Base-by-base conservation (phyloP, 164 flowering plant genomes). In the Berberis vulgaris region DNA sequence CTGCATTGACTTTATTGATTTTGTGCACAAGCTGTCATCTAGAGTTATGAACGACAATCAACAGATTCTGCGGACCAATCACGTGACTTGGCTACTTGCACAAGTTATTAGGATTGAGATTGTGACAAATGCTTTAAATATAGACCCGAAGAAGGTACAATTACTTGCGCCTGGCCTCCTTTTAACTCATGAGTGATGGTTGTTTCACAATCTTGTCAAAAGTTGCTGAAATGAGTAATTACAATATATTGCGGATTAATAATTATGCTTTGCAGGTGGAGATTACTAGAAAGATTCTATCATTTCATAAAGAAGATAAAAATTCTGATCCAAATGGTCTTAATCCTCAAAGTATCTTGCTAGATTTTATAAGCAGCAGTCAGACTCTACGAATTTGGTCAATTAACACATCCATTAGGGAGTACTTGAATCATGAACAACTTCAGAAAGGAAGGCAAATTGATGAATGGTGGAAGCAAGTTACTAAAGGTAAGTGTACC, bases 391-490 rank as follows among this genome's bases (percentile, higher is more conserved):
- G 97, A 1, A 85, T 95, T 62, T 89, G 99, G 99, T 91, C 99
- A 62, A 67, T 91, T 72, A 89, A 85, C 74, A 72, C 93, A 6
- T 71, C 88, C 54, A 81, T 88, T 43, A 84, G 97, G 78, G 99
- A 89, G 57, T 83, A 78, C 76, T 73, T 95, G 70, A 95, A 89
- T 67, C 84, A 75, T 64, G 99, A 95, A 73, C 97, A 88, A 72
- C 90, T 95, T 62, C 97, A 85, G 72, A 95, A 95, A 75, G 99
- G 99, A 73, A 95, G 85, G 66, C 97, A 95, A 76, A 95, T 95
- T 61, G 97, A 95, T 84, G 99, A 95, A 77, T 95, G 99, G 99
- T 91, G 97, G 97, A 91, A 82, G 77, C 94, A 85, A 83, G 90
- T 72, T 49, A 82, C 78, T 67, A 90, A 90, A 88, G 98, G 98